Evolutionary conservation across 176 grass and related monocot genomes (phyloP), one percentile per base, ranked within the genome.

Genomic region (Aegilops umbellulata): DNA sequence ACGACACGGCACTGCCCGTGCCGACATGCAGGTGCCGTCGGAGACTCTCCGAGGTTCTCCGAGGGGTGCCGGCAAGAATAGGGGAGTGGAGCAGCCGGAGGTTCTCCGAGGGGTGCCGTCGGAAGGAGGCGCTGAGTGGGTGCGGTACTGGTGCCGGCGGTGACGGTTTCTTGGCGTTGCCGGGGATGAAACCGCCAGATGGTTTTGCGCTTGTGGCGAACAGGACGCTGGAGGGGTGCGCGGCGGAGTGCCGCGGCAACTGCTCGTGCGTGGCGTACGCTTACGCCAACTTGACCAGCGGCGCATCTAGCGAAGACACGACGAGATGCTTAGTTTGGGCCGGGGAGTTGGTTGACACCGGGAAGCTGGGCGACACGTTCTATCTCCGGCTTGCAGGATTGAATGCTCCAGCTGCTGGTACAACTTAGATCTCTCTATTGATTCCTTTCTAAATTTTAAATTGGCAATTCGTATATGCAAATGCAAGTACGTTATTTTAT

Each of bases 261-360:
- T 94, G 89, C 73, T 94, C 92, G 0, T 91, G 92, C 5, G 42
- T 80, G 30, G 92, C 89, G 44, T 94, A 91, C 41, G 68, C 92
- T 0, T 86, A 86, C 0, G 67, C 77, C 0, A 80, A 60, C 32
- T 22, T 86, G 5, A 80, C 1, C 36, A 25, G 25, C 27, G 78
- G 62, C 57, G 35, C 2, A 7, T 34, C 53, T 1, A 64, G 8
- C 8, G 58, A 20, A 26, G 76, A 86, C 11, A 29, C 8, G 38
- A 72, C 77, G 38, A 80, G 80, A 12, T 94, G 92, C 51, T 57
- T 94, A 9, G 70, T 87, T 3, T 89, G 82, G 89, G 49, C 10
- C 0, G 64, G 76, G 51, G 88, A 92, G 17, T 53, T 95, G 2
- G 9, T 82, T 1, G 91, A 90, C 53, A 80, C 63, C 1, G 77